These are phyloP conservation scores for Cudoniella acicularis DNA, from an alignment of 495 filamentous ascomycete genomes.

Conservation along the genomic window DNA sequence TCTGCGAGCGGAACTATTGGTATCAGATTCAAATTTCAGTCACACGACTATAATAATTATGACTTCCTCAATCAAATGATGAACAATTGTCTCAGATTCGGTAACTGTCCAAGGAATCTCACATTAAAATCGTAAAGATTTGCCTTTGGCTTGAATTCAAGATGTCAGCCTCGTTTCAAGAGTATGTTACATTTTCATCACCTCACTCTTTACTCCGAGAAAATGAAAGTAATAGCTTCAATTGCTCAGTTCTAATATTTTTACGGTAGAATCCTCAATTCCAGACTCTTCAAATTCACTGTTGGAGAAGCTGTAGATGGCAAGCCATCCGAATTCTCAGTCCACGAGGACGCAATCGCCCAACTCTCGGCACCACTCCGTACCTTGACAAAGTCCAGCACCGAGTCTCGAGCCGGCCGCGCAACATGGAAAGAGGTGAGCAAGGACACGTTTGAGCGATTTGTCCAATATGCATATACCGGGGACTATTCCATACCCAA, in stretches of 20 bases:
- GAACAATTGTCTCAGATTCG: no score
- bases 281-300: neutral
- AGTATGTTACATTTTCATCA: neutral
- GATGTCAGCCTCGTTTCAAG: neutral
- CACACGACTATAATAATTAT: no score
- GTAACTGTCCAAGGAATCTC: no score
- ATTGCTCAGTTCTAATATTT: neutral
- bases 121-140: no score
- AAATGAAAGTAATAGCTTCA: neutral
- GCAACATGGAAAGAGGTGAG: conserved; percentile 13
- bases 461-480: conserved; percentile 20
- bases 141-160: no score
- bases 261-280: conserved; percentile 1
- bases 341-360: conserved; percentile 12
- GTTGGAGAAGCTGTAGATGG: neutral
- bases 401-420: neutral
- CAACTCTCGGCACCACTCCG: conserved; percentile 12
- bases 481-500: conserved; percentile 19
- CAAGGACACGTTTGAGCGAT: conserved; percentile 14
- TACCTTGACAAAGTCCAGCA: neutral
- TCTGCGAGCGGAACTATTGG: no score
- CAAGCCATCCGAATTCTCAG: neutral
- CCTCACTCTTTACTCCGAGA: neutral
- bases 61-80: no score
- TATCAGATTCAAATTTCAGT: no score